phyloP scores from a whole-genome alignment of 208 protist species.

The Wallacemonas sp. region DNA sequence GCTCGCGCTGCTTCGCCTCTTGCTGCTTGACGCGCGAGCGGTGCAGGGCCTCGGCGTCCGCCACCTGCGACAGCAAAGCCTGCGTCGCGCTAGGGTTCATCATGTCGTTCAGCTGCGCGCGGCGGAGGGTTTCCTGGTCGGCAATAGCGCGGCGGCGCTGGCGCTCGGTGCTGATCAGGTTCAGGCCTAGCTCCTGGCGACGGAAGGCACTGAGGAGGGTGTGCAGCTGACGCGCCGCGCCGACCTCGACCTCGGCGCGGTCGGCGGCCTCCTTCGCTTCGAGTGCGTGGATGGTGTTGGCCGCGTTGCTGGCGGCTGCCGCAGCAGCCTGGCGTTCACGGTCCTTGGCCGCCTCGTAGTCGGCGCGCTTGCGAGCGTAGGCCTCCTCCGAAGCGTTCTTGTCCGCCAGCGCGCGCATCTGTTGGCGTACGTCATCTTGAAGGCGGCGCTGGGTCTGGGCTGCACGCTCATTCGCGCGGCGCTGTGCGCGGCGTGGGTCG shows the following conservation, averaged over 20 bases:
- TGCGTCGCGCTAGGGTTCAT: slow-evolving; percentile 37
- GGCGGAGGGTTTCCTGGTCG: slow-evolving; percentile 36
- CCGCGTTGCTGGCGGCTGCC: background rate
- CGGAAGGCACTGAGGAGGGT: slow-evolving; percentile 48
- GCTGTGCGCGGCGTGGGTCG: slow-evolving; percentile 14
- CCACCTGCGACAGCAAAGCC: slow-evolving; percentile 18
- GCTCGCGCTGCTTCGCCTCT: slow-evolving; percentile 8
- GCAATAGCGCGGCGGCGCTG: slow-evolving; percentile 43
- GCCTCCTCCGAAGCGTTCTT: slow-evolving; percentile 47
- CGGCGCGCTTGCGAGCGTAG: slow-evolving; percentile 38
- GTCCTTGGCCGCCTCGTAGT: slow-evolving; percentile 45
- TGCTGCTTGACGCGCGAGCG: slow-evolving; percentile 8
- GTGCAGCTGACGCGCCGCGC: slow-evolving; percentile 59
- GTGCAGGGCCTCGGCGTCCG: slow-evolving; percentile 16
- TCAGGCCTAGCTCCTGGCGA: slow-evolving; percentile 35
- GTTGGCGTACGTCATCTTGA: slow-evolving; percentile 24
- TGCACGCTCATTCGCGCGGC: slow-evolving; percentile 26
- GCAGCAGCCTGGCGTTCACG: slow-evolving; percentile 8
- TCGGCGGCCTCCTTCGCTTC: slow-evolving; percentile 56
- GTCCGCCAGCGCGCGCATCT: slow-evolving; percentile 40
- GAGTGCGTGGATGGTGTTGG: slow-evolving; percentile 10
- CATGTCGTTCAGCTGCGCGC: slow-evolving; percentile 38
- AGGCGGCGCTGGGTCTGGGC: slow-evolving; percentile 22
- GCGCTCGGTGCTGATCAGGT: slow-evolving; percentile 31
- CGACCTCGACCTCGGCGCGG: slow-evolving; percentile 61